Conservation (phyloP, 176 grass and related monocot species). For the Ensete ventricosum region DNA sequence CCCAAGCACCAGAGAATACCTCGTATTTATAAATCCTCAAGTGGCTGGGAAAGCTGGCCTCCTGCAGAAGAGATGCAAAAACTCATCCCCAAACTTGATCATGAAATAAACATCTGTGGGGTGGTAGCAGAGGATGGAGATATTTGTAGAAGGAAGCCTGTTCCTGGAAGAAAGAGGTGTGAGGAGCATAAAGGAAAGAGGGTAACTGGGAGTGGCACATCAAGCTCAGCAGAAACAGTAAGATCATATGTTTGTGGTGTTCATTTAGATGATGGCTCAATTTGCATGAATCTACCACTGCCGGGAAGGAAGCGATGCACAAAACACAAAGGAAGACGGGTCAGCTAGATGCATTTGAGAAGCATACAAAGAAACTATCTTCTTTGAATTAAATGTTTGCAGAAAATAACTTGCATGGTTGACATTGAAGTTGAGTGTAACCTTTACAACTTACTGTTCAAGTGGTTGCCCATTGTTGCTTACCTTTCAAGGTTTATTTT, state of each 20-base stretch:
- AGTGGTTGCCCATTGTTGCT: no score
- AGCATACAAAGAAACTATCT: no score
- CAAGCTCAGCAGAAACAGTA: slow-evolving; percentile 10
- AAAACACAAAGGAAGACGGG: slow-evolving; percentile 34
- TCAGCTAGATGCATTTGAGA: not conserved
- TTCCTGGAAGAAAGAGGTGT: slow-evolving; percentile 27
- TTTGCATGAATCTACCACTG: slow-evolving; percentile 32
- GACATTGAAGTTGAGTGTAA: no score
- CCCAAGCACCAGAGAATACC: no score
- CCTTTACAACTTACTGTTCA: no score
- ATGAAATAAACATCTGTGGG: slow-evolving; percentile 9
- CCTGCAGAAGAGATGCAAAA: not conserved
- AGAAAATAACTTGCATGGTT: no score
- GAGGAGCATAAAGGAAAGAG: slow-evolving; percentile 29
- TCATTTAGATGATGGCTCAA: slow-evolving; percentile 25
- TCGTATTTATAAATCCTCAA: not conserved
- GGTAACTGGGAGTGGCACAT: slow-evolving; percentile 7
- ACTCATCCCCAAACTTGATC: not conserved
- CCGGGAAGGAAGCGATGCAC: slow-evolving; percentile 42
- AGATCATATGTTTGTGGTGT: slow-evolving; percentile 38
- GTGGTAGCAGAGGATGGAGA: not conserved
- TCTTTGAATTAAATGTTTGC: no score
- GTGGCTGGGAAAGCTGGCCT: not conserved
- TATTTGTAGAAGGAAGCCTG: slow-evolving; percentile 14
- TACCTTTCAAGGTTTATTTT: no score